Conservation (phyloP, 805 yeast species). For the Priceomyces melissophilus region DNA sequence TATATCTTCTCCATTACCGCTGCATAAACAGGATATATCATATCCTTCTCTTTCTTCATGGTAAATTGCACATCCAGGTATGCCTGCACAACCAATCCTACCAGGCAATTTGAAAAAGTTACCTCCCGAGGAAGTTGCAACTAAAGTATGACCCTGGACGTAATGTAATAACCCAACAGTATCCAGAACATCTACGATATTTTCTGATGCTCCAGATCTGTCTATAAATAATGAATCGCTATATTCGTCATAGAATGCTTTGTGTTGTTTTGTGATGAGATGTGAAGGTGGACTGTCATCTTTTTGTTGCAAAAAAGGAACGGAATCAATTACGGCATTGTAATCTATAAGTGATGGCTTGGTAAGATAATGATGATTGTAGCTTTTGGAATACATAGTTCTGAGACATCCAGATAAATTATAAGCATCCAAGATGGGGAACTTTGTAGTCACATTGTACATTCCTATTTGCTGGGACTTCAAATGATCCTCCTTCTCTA, state of each 20-base stretch:
- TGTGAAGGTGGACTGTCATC: too few relatives aligned
- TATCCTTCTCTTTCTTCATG: conserved; percentile 10
- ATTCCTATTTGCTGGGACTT: conserved; percentile 14
- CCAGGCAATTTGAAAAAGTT: conserved; percentile 48
- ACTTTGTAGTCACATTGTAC: conserved; percentile 11
- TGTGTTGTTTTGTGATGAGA: too few relatives aligned
- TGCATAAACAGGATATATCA: conserved; percentile 38
- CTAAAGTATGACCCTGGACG: neutral
- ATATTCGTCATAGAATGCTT: too few relatives aligned
- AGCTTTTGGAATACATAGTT: conserved; percentile 11
- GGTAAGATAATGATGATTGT: conserved; percentile 26
- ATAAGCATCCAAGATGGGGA: conserved; percentile 32
- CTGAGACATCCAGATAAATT: conserved; percentile 21
- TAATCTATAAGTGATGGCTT: conserved; percentile 29
- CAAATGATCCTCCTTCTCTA: conserved; percentile 13
- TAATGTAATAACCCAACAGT: conserved; percentile 38
- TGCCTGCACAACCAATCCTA: conserved; percentile 53
- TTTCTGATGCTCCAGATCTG: too few relatives aligned
- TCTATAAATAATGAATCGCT: too few relatives aligned
- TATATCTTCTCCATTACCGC: conserved; percentile 59
- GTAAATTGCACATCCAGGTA: conserved; percentile 45
- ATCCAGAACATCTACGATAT: conserved; percentile 27
- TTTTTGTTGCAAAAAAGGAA: too few relatives aligned
- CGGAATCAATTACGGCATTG: neutral
- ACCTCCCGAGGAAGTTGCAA: conserved; percentile 54